Evolutionary conservation across 495 filamentous ascomycete genomes (phyloP).

Genomic region (Endocarpon pusillum): DNA sequence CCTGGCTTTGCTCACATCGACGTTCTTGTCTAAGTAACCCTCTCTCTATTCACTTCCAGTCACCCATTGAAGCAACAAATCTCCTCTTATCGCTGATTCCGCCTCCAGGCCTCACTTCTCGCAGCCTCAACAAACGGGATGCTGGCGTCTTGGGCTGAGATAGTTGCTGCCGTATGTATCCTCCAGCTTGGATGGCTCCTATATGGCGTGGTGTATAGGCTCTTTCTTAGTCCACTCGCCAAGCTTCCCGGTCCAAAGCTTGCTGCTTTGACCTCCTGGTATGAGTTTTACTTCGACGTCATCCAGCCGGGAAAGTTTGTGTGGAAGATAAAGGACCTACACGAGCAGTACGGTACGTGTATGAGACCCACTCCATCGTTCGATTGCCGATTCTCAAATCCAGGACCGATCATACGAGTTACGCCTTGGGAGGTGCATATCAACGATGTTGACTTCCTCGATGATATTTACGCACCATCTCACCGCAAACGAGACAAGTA

Average conservation of each 20-base stretch:
- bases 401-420: slow-evolving; percentile 24
- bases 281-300: slow-evolving; percentile 17
- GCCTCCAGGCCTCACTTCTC: too few species aligned
- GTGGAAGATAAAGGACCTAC: slow-evolving; percentile 16
- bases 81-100: too few species aligned
- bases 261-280: slow-evolving; percentile 19
- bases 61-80: too few species aligned
- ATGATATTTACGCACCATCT: slow-evolving; percentile 13
- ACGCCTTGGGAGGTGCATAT: slow-evolving; percentile 23
- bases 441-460: slow-evolving; percentile 16
- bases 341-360: slow-evolving; percentile 20
- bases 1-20: too few species aligned
- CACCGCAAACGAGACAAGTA: slow-evolving; percentile 13
- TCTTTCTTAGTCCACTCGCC: slow-evolving; percentile 25
- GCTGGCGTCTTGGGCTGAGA: too few species aligned
- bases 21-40: too few species aligned
- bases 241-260: slow-evolving; percentile 30
- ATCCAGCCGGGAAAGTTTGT: slow-evolving; percentile 11
- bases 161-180: too few species aligned
- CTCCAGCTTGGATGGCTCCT: too few species aligned
- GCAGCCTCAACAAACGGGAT: too few species aligned
- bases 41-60: too few species aligned
- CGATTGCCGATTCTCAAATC: neutral
- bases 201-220: slow-evolving; percentile 18
- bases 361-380: too few species aligned